Conservation (phyloP, 176 grass and related monocot genomes). For the Lolium multiflorum region DNA sequence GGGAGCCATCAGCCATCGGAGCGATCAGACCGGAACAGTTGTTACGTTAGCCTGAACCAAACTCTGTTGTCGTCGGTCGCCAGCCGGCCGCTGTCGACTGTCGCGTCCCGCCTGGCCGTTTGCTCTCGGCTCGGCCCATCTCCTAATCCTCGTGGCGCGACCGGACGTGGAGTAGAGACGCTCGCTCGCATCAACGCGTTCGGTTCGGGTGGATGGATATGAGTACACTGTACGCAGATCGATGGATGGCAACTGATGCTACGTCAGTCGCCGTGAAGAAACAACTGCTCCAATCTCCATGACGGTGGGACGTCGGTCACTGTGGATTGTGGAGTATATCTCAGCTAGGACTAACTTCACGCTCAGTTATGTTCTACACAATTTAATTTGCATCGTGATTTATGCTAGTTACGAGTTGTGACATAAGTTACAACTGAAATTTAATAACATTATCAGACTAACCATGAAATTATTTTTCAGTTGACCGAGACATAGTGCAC, state of each 20-base stretch:
- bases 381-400: too few species aligned
- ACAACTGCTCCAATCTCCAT: too few species aligned
- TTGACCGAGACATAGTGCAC: too few species aligned
- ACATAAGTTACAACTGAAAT: too few species aligned
- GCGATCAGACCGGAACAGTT: not conserved
- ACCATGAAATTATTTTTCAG: too few species aligned
- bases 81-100: not conserved
- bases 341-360: too few species aligned
- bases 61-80: not conserved
- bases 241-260: not conserved
- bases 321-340: too few species aligned
- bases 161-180: not conserved
- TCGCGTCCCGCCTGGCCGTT: constrained; percentile 23
- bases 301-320: too few species aligned
- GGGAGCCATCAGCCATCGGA: not conserved
- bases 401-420: too few species aligned
- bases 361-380: too few species aligned
- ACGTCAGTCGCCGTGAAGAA: too few species aligned
- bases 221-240: not conserved
- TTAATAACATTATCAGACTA: too few species aligned
- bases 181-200: constrained; percentile 48
- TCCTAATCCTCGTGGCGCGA: not conserved
- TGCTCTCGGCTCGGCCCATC: not conserved
- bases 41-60: constrained; percentile 1
- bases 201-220: not conserved